Base-by-base conservation (phyloP, 768 basidiomycete species). In the Tulasnella sp. region DNA sequence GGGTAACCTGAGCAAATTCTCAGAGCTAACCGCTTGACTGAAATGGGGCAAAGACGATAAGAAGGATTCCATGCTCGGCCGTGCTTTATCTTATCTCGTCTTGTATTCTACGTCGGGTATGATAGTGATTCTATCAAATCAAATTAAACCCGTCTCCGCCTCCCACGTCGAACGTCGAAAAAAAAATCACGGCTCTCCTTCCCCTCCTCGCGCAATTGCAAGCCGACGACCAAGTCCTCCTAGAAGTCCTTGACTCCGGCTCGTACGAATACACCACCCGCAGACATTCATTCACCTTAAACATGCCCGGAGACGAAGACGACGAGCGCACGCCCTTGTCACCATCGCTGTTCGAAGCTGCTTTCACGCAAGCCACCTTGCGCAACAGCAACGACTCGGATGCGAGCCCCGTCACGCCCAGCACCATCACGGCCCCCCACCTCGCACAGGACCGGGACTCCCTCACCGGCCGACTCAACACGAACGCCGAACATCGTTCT, bases 91-190 rank as follows among this genome's bases (percentile, higher is more conserved):
- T 0, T 97, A 97, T 83, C 89, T 97, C 71, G 94, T 98, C 9
- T 88, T 98, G 31, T 97, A 97, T 84, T 96, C 94, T 79, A 98
- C 97, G 0, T 88, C 99, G 42, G 98, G 98, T 62, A 97, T 97
- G 96, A 91, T 98, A 83, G 94, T 96, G 83, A 82, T 92, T 58
- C 58, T 38, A 36, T 21, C 24, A 31, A 19, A 24, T 9, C 21
- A 31, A 62, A 68, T 27, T 7, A 36, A 36, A 31, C 16, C 9
- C 31, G 31, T n/a, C n/a, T n/a, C 88, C 40, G 27, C 76, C 44
- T 71, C 52, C 58, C 31, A 36, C 3, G 62, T 34, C 10, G 34
- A 68, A 68, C 62, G 12, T 36, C 36, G 31, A 18, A 1, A 14
- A 7, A 9, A 21, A 9, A 8, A 62, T 24, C 58, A 19, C 16